phyloP scores from a whole-genome alignment of 2,329 filamentous ascomycete genomes.

The Aureobasidium melanogenum region DNA sequence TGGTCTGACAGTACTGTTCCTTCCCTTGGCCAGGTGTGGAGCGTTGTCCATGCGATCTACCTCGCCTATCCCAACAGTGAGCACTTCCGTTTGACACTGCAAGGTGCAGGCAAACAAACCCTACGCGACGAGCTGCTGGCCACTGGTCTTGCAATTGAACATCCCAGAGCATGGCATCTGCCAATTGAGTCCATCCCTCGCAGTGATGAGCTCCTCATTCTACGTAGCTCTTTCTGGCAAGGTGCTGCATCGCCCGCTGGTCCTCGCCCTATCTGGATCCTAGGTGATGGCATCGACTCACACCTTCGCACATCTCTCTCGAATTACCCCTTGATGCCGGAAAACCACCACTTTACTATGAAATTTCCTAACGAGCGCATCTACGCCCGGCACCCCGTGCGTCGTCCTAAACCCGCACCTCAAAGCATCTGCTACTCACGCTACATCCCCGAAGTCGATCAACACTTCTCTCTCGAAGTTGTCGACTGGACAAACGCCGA shows the following conservation, averaged over 20 bases:
- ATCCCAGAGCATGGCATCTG: conserved; percentile 28
- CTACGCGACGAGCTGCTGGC: conserved; percentile 33
- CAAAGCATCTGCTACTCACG: conserved; percentile 68
- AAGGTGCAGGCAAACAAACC: conserved; percentile 28
- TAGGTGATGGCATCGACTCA: conserved; percentile 18
- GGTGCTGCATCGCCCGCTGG: conserved; percentile 35
- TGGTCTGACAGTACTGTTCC: conserved; percentile 33
- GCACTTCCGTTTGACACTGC: conserved; percentile 35
- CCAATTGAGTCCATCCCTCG: conserved; percentile 25
- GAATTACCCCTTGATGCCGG: conserved; percentile 34
- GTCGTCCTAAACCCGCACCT: conserved; percentile 61
- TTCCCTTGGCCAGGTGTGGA: conserved; percentile 39
- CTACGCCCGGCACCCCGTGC: conserved; percentile 60
- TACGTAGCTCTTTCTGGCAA: conserved; percentile 42
- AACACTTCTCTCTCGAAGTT: conserved; percentile 70
- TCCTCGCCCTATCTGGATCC: conserved; percentile 29
- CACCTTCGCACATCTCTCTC: conserved; percentile 17
- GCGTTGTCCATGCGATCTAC: conserved; percentile 38
- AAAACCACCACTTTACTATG: conserved; percentile 39
- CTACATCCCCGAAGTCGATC: conserved; percentile 65
- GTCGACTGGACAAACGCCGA: conserved; percentile 56
- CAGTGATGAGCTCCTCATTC: conserved; percentile 37
- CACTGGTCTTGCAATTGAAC: conserved; percentile 35
- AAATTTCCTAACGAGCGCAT: conserved; percentile 39
- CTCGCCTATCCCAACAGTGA: conserved; percentile 36